Base-by-base conservation (phyloP, 805 yeast species). In the Groenewaldozyma tartarivorans region DNA sequence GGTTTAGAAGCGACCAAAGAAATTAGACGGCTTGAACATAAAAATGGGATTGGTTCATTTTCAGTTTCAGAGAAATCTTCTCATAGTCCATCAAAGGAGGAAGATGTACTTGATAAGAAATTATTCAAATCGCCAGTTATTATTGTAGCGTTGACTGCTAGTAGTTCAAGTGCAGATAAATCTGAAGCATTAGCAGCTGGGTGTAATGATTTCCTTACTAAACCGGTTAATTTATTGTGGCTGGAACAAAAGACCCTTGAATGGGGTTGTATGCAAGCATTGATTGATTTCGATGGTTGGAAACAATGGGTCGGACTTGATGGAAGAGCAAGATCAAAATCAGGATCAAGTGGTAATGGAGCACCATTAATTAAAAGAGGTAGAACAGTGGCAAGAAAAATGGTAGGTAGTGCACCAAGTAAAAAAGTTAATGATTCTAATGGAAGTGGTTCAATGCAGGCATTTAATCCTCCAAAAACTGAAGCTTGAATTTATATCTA, bases 211-310 rank as follows among this genome's bases (percentile, higher is more conserved):
- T 92, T 81, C 63, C 64, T 92, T 50, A 92, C 96, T 6, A 92
- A 92, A 51, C 99, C 99, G 0, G 97, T 92, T 5, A 90, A 87
- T 52, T 67, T 90, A 50, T 84, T 77, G 37, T 92, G 99, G 99
- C 67, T 92, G 36, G 84, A 87, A 53, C 85, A 84, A 55, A 92
- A 92, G 62, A 83, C 92, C 30, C 51, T 56, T 31, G 96, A 90
- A 61, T 92, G 97, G 97, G 97, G 98, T 0, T 90, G 97, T 61
- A 90, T 90, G 97, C 98, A 90, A 63, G 96, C 96, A 1, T 65
- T 90, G 38, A 88, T 90, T 58, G 94, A 90, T 61, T 90, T 82
- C 60, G 96, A 92, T 57, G 90, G 94, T 30, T 92, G 96, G 94
- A 58, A 63, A 41, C 53, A 61, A 36, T 66, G 71, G 71, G 45